Percentiles rank a stretch among this genome's conserved stretches.
Evolutionary conservation across 2,329 filamentous ascomycete genomes (phyloP).

Genomic region (Colletotrichum sp.): DNA sequence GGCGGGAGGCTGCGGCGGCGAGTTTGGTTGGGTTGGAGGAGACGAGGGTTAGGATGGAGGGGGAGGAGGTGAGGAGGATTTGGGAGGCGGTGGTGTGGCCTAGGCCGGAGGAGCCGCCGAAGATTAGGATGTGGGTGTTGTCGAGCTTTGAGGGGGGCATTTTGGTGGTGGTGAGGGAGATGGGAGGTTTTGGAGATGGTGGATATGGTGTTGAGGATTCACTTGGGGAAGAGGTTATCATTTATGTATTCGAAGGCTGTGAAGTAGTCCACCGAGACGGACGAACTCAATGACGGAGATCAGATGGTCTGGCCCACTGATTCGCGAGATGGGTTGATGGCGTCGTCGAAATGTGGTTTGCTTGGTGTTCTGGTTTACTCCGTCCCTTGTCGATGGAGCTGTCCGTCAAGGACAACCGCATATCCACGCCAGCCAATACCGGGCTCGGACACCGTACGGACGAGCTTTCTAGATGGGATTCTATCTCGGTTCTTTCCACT

Average conservation of each 20-base stretch:
- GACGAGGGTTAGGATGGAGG: background rate
- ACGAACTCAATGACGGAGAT: background rate
- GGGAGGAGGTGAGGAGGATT: background rate
- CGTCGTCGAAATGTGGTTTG: background rate
- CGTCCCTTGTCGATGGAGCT: background rate
- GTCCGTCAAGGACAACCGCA: background rate
- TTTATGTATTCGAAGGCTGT: background rate
- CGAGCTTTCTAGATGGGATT: accelerated
- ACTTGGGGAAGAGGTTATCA: background rate
- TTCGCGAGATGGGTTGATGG: accelerated
- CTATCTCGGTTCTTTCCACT: background rate
- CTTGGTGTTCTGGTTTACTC: background rate
- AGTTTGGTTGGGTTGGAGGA: background rate
- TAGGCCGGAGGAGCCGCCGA: constrained; percentile 6
- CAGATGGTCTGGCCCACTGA: too few relatives aligned
- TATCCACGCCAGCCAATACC: background rate
- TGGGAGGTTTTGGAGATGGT: background rate
- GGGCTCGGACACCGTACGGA: background rate
- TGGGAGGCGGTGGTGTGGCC: background rate
- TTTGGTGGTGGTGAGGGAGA: background rate
- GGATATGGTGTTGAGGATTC: accelerated
- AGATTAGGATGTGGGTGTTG: background rate
- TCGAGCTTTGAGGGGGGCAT: background rate
- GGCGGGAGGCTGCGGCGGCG: background rate
- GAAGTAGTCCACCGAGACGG: background rate